Base-by-base conservation (phyloP, 176 grass and related monocot genomes). In the Aegilops sharonensis region DNA sequence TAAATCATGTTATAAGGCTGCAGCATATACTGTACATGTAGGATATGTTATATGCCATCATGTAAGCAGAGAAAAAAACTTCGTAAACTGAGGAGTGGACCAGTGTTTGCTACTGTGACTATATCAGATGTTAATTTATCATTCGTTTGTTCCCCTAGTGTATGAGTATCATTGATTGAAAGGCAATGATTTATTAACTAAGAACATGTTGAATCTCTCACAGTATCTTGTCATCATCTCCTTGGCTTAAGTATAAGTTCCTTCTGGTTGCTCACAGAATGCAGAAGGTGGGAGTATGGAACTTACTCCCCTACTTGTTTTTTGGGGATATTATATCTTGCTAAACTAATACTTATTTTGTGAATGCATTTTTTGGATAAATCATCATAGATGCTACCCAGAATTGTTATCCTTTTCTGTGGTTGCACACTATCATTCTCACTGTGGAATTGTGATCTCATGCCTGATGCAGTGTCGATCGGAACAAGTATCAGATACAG, bases 401-500 rank as follows among this genome's bases (percentile, higher is more conserved):
- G 8, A 11, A 8, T 57, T 57, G 54, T 15, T 10, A 48, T 85
- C 6, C 2, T 75, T 87, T 2, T 18, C 42, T 56, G 4, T 65
- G n/a, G 2, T 18, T 42, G 29, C 54, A 6, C 57, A 39, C 21
- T 85, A 48, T 59, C 34, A 42, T 70, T 84, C 24, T 24, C 47
- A 61, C 32, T 25, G 0, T 66, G 23, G 35, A 34, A 20, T 80
- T 77, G 7, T 85, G 14, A 81, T 90, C 74, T 52, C 80, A 59
- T 83, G 68, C 21, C 37, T 78, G 23, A 61, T 87, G 40, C 93
- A 98, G 95, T 65, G 95, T 98, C 73, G 95, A 98, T 50, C 89
- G 95, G 21, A 95, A 95, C 74, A 95, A 95, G 84, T 98, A 98
- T 45, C 93, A 98, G 86, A 98, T 95, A 35, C 95, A 98, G 64